Evolutionary conservation across 2,329 filamentous ascomycete species (phyloP), one percentile per base, ranked within the genome.

Genomic region (Penicillium rolfsii): DNA sequence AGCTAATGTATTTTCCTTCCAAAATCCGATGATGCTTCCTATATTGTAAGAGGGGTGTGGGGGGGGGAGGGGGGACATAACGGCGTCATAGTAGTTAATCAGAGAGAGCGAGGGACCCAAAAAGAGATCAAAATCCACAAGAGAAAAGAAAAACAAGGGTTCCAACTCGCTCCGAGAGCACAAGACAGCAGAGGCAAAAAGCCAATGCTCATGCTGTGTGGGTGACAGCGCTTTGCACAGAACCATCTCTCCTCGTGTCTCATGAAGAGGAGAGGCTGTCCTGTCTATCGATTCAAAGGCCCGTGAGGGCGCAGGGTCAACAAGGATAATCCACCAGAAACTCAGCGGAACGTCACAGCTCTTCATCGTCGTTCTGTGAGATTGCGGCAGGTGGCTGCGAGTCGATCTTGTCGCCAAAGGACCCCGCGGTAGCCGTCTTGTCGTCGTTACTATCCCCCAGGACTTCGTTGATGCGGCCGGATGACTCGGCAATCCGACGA

Each of bases 401-500:
- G 50, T 69, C 62, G 60, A 68, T 45, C 38, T 46, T 63, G 19
- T 65, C 65, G n/a, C 64, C 67, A 49, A 72, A 68, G 24, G 64
- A 56, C 2, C 57, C 62, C 7, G 59, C 35, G 9, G 46, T 56
- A 12, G 55, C 26, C 40, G 63, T 54, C 46, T 68, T 58, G 28
- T 57, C 41, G 22, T 68, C 58, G 50, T 64, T 67, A 33, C 59
- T 57, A 55, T 64, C 62, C 22, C 71, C 73, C 35, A 78, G 61
- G 26, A 74, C 67, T 57, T 77, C 76, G 46, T 72, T 76, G 55
- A 81, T 78, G 8, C 76, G 73, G 30, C 69, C 67, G 2, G 77
- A 75, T 14, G 79, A 64, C 12, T 73, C 74, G 5, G 76, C 78
- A 43, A 81, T 74, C 38, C 79, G 73, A 59, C 73, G 74, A 43